These are phyloP conservation scores for Neurospora cerealis DNA, from an alignment of 495 filamentous ascomycete species.

Conservation along the genomic window DNA sequence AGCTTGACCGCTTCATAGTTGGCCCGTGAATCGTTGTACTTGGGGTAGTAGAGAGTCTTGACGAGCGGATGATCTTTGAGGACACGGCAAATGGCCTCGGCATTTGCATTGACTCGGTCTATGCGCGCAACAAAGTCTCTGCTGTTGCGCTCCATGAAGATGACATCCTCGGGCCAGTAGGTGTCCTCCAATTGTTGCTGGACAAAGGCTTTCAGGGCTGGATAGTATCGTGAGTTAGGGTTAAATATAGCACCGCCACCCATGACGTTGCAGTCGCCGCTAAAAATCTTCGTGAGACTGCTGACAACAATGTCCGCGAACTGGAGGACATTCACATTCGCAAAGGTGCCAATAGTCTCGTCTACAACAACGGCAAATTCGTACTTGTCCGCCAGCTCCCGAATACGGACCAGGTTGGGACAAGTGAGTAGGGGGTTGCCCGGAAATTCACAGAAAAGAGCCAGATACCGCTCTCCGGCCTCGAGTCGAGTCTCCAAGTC, in stretches of 20 bases:
- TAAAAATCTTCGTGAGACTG: conserved; percentile 94
- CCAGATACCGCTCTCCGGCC: conserved; percentile 67
- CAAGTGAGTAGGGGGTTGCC: conserved; percentile 82
- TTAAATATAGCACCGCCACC: conserved; percentile 84
- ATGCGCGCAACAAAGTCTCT: conserved; percentile 81
- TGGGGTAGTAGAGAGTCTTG: conserved; percentile 80
- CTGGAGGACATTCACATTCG: conserved; percentile 87
- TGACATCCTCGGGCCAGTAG: conserved; percentile 84
- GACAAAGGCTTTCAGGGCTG: conserved; percentile 50
- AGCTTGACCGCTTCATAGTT: conserved; percentile 73
- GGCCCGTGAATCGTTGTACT: conserved; percentile 53
- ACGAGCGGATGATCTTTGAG: conserved; percentile 49
- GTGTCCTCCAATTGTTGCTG: conserved; percentile 68
- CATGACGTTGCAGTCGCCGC: conserved; percentile 97
- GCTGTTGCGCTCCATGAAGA: conserved; percentile 94
- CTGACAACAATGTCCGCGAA: conserved; percentile 86
- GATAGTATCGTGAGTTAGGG: conserved; percentile 64
- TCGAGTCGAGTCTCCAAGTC: conserved; percentile 66
- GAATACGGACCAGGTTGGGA: conserved; percentile 74
- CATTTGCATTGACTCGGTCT: conserved; percentile 74
- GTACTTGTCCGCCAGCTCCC: conserved; percentile 67
- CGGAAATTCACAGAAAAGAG: conserved; percentile 89
- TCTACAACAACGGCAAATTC: conserved; percentile 88
- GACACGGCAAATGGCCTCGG: conserved; percentile 69
- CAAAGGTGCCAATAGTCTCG: conserved; percentile 92